phyloP scores from a whole-genome alignment of 139 green algal genomes.

The Zygnema circumcarinatum region DNA sequence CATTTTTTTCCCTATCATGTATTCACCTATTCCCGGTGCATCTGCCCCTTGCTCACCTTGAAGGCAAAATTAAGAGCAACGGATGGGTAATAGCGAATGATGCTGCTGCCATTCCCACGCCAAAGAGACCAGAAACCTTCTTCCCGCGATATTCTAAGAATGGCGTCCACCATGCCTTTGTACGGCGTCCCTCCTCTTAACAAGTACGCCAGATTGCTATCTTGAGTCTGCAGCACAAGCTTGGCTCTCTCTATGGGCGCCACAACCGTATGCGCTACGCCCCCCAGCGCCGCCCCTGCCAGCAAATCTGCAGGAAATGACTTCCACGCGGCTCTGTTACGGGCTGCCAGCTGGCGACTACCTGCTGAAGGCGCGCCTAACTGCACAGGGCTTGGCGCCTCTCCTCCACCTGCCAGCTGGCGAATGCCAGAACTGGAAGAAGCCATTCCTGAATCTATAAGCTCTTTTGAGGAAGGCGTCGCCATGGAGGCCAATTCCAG shows the following conservation, averaged over 20 bases:
- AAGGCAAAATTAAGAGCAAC: constrained; percentile 99
- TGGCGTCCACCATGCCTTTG: constrained; percentile 87
- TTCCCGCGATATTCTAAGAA: constrained; percentile 84
- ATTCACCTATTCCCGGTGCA: too few species aligned
- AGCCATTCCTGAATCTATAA: too few species aligned
- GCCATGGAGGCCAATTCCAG: too few species aligned
- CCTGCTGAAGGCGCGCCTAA: background rate
- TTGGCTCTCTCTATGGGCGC: constrained; percentile 98
- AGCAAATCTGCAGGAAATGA: constrained; percentile 80
- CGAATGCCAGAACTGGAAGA: too few species aligned
- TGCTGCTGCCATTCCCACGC: constrained; percentile 96
- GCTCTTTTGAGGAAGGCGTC: too few species aligned
- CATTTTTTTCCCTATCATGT: too few species aligned
- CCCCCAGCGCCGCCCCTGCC: constrained; percentile 79
- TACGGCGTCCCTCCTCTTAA: constrained; percentile 51
- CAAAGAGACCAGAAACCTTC: constrained; percentile 92
- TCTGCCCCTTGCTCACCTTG: too few species aligned
- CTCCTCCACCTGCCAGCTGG: background rate
- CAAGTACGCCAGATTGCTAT: constrained; percentile 47
- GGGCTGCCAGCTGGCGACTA: background rate
- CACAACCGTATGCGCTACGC: constrained; percentile 92
- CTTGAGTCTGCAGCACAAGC: constrained; percentile 91
- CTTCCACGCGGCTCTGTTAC: constrained; percentile 27
- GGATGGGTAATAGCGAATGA: constrained; percentile 93
- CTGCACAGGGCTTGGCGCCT: background rate